A percentile compares a stretch with the other conserved stretches of the same genome.
These are phyloP conservation scores for Helichrysum umbraculigerum DNA, from an alignment of 129 eudicot species.

Conservation along the genomic window DNA sequence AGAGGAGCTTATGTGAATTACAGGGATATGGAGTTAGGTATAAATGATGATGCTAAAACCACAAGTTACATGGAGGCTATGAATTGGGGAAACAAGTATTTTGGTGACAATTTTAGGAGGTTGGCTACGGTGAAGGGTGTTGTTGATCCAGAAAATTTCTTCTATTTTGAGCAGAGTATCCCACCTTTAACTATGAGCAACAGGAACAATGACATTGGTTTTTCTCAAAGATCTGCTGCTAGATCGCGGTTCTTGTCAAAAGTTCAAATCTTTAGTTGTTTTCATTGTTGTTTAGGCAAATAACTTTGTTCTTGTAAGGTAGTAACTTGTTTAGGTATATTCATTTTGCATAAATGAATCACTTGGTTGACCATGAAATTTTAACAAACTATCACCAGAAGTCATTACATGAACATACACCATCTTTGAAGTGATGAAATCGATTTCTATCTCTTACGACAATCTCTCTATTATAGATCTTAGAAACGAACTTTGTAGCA, in stretches of 20 bases:
- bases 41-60: background rate
- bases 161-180: conserved; percentile 10
- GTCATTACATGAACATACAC: conserved; percentile 65
- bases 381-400: conserved; percentile 32
- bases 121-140: conserved; percentile 3
- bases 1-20: conserved; percentile 18
- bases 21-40: conserved; percentile 14
- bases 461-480: conserved; percentile 59
- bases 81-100: conserved; percentile 12
- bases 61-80: background rate
- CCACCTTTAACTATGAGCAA: background rate
- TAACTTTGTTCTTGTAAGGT: background rate
- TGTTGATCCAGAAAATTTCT: conserved; percentile 6
- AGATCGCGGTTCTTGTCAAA: background rate
- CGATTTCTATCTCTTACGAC: conserved; percentile 69
- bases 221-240: background rate
- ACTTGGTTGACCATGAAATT: background rate
- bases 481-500: conserved; percentile 64
- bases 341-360: too few species aligned
- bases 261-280: background rate
- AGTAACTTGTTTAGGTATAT: background rate
- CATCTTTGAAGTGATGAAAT: conserved; percentile 66
- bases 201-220: background rate
- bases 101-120: conserved; percentile 9
- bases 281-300: background rate